These are phyloP conservation scores for Venturia carpophila DNA, from an alignment of 2,329 filamentous ascomycete genomes.

Conservation along the genomic window DNA sequence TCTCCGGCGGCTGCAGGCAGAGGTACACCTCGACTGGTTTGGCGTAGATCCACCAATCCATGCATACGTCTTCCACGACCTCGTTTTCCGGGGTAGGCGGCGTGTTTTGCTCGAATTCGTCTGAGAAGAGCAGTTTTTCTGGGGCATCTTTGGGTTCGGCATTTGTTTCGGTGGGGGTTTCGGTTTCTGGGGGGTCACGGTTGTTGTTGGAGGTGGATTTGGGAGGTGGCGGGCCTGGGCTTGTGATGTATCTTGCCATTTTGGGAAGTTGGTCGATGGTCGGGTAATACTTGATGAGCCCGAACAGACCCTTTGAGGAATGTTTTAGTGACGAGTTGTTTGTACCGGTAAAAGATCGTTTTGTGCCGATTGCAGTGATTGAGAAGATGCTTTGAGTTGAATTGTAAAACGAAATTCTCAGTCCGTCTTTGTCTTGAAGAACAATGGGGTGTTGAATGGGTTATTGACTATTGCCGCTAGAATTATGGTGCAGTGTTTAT, in stretches of 20 bases:
- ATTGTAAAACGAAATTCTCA: background rate
- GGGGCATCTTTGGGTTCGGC: background rate
- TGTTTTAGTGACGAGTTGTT: background rate
- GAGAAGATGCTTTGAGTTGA: slow-evolving; percentile 2
- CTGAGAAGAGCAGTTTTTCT: background rate
- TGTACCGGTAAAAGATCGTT: too few relatives aligned
- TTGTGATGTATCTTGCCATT: background rate
- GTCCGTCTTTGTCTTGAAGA: background rate
- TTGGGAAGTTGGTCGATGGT: background rate
- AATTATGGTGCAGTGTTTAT: background rate
- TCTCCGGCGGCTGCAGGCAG: background rate
- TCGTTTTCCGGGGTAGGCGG: background rate
- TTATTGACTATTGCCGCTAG: background rate
- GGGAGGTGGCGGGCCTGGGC: background rate
- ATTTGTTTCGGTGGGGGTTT: background rate
- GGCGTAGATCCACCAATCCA: background rate
- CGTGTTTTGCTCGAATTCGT: background rate
- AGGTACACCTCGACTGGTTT: background rate
- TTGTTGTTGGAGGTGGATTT: background rate
- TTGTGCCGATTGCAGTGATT: too few relatives aligned
- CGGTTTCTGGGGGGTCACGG: too few relatives aligned
- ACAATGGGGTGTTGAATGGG: background rate
- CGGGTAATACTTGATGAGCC: background rate
- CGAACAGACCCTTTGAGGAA: too few relatives aligned
- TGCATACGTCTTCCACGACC: background rate